Evolutionary conservation across 352 stramenopile genomes (phyloP).

Genomic region (Phytophthora podocarpi): DNA sequence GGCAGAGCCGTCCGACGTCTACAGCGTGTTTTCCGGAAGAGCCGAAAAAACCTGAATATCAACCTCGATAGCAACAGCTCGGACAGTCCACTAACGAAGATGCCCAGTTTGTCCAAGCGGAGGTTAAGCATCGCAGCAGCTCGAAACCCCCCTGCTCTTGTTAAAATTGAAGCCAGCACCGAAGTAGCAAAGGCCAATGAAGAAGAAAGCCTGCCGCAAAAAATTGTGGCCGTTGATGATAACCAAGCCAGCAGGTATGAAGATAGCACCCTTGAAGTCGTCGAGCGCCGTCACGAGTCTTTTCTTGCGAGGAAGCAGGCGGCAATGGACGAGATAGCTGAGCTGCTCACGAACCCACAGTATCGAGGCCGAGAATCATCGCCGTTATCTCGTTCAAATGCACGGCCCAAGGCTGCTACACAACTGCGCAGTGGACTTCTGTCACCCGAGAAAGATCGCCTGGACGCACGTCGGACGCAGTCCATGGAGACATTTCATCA

Average conservation of each 20-base stretch:
- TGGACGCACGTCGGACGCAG: slow-evolving; percentile 59
- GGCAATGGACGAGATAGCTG: slow-evolving; percentile 30
- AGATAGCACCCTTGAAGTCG: slow-evolving; percentile 6
- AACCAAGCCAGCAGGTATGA: slow-evolving; percentile 13
- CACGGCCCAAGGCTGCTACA: background rate
- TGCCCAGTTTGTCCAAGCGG: slow-evolving; percentile 24
- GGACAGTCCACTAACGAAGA: slow-evolving; percentile 13
- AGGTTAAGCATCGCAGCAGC: slow-evolving; percentile 14
- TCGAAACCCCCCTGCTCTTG: slow-evolving; percentile 16
- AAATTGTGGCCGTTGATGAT: slow-evolving; percentile 3
- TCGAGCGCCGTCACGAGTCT: slow-evolving; percentile 16
- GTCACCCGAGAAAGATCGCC: slow-evolving; percentile 47
- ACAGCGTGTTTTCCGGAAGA: slow-evolving; percentile 66
- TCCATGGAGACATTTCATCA: slow-evolving; percentile 67
- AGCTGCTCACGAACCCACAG: slow-evolving; percentile 31
- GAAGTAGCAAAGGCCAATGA: slow-evolving; percentile 3
- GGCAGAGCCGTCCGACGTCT: slow-evolving; percentile 61
- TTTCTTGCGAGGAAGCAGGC: slow-evolving; percentile 32
- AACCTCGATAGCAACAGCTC: slow-evolving; percentile 2
- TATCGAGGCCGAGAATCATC: slow-evolving; percentile 13
- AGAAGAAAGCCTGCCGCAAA: slow-evolving; percentile 8
- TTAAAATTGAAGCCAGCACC: slow-evolving; percentile 19
- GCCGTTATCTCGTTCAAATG: slow-evolving; percentile 1
- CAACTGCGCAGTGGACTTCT: slow-evolving; percentile 49
- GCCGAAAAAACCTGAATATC: slow-evolving; percentile 27